Evolutionary conservation across 2,329 filamentous ascomycete species (phyloP).

Genomic region (Venturia effusa): DNA sequence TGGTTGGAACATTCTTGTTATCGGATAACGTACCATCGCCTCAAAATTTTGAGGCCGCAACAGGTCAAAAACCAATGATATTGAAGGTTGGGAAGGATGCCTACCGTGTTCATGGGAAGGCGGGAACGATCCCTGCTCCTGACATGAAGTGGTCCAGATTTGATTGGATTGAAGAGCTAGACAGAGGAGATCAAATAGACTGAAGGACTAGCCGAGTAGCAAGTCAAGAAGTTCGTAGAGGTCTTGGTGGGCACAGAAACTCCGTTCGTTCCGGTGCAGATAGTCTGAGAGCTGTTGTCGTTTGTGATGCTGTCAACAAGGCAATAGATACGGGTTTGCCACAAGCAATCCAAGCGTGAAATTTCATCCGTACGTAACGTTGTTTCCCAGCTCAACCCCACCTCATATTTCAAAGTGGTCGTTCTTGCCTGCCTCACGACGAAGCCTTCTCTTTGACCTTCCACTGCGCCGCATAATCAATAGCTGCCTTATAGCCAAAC

Average conservation of each 20-base stretch:
- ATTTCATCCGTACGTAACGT: not conserved
- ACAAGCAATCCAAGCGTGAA: conserved; percentile 16
- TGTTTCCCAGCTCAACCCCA: not conserved
- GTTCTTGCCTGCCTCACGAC: not conserved
- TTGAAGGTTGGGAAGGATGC: conserved; percentile 33
- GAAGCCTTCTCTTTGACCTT: conserved; percentile 3
- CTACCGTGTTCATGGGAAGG: conserved; percentile 45
- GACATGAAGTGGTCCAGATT: conserved; percentile 42
- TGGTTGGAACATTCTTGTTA: conserved; percentile 46
- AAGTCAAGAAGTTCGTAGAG: conserved; percentile 40
- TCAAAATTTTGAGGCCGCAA: conserved; percentile 46
- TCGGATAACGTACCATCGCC: conserved; percentile 42
- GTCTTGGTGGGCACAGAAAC: conserved; percentile 34
- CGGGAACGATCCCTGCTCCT: conserved; percentile 42
- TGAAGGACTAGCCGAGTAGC: conserved; percentile 30
- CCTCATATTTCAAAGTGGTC: not conserved
- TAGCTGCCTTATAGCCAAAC: conserved; percentile 36
- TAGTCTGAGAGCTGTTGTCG: conserved; percentile 40
- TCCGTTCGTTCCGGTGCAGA: conserved; percentile 39
- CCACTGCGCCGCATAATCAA: conserved; percentile 17
- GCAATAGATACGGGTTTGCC: conserved; percentile 31
- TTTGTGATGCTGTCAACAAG: conserved; percentile 41
- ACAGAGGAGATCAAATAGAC: conserved; percentile 25
- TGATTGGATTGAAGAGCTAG: conserved; percentile 32
- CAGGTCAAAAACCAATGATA: conserved; percentile 47